Base-by-base conservation (phyloP, 2,329 filamentous ascomycete genomes). In the Madurella mycetomatis region DNA sequence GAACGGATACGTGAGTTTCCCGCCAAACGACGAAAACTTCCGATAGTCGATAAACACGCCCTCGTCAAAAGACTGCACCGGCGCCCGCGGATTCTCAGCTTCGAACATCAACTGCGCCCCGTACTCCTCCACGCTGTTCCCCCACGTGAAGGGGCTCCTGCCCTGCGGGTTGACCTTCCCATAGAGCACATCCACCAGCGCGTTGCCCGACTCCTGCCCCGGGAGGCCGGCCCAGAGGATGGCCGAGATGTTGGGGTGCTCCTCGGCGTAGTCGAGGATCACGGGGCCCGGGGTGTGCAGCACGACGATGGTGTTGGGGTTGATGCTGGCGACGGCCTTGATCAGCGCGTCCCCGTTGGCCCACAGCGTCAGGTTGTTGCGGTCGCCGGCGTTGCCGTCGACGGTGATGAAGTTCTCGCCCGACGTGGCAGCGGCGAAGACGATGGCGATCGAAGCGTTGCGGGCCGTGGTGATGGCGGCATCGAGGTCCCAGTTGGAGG, bases 111-210 rank as follows among this genome's bases (percentile, higher is more conserved):
- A 75, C 62, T 85, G 79, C 2, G 83, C 80, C 1, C 91, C 90
- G 62, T 92, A 92, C 66, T 95, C 88, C 19, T 80, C 75, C 11
- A 84, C 75, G 2, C 74, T 75, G 67, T 84, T 86, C 2, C 86
- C 89, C 57, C 95, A 86, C 0, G 90, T 95, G 69, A 94, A 96
- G 0, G 91, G 91, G 2, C 95, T 73, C 54, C 86, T 84, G 13
- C 91, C 90, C 53, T 83, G 88, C 0, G 76, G 76, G 11, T 73
- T 73, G 40, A 71, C 67, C 12, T 71, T 65, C 16, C 78, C 78
- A 58, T 79, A 80, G 1, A 81, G 67, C 7, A 81, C 65, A 11
- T 76, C 72, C 0, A 70, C 70, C 1, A 81, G 55, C 0, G 74
- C 68, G n/a, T 71, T 68, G 5, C 81, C 80, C 4, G 73, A 73